These are phyloP conservation scores for Phytophthora boehmeriae DNA, from an alignment of 352 stramenopile genomes.

Conservation along the genomic window DNA sequence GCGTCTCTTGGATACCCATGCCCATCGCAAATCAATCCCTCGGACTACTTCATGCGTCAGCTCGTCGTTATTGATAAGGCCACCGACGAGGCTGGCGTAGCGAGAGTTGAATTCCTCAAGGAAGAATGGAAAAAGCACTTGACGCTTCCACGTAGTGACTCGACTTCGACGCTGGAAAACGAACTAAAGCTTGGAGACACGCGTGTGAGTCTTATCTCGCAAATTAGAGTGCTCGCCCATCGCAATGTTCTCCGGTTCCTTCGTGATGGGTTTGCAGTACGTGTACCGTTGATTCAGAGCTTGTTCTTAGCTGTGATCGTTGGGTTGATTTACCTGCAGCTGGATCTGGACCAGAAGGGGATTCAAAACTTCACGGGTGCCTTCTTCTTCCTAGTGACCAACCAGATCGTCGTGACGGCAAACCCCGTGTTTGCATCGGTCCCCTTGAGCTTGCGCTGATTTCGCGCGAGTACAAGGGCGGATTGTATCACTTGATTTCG, in stretches of 20 bases:
- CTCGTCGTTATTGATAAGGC: conserved; percentile 42
- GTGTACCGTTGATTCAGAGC: too few species aligned
- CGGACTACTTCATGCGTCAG: conserved; percentile 52
- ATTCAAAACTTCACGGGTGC: conserved; percentile 39
- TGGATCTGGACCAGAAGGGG: conserved; percentile 23
- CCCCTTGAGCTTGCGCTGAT: conserved; percentile 30
- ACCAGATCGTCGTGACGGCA: neutral
- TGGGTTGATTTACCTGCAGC: conserved; percentile 42
- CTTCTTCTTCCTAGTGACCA: conserved; percentile 30
- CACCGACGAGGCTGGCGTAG: conserved; percentile 30
- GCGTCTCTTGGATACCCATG: conserved; percentile 32
- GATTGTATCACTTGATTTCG: conserved; percentile 40
- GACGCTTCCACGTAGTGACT: too few species aligned
- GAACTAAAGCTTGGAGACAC: too few species aligned
- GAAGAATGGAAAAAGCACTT: conserved; percentile 22
- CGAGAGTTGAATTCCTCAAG: conserved; percentile 27
- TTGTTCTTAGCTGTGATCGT: conserved; percentile 24
- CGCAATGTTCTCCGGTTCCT: too few species aligned
- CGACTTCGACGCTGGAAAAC: too few species aligned
- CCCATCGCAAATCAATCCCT: conserved; percentile 38
- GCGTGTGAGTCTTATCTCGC: too few species aligned
- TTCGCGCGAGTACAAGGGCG: conserved; percentile 51
- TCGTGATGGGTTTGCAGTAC: too few species aligned
- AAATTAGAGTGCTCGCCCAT: too few species aligned
- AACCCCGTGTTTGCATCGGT: neutral